Evolutionary conservation across 2,329 filamentous ascomycete genomes (phyloP).

Genomic region (Monilinia laxa): DNA sequence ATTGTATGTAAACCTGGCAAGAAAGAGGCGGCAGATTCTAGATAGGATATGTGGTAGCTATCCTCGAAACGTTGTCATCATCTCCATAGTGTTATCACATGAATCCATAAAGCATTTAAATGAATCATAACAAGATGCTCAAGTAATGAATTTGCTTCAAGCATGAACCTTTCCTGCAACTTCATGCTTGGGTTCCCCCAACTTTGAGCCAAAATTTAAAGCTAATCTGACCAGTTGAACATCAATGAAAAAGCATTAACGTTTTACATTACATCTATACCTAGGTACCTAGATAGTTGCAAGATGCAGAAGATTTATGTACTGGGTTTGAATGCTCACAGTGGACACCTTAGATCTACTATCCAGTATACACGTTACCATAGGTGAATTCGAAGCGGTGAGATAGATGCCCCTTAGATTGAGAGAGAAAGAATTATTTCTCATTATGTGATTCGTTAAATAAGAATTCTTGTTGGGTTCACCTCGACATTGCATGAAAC

Average conservation of each 20-base stretch:
- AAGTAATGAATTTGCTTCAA: background rate
- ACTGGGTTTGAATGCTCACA: background rate
- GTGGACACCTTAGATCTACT: background rate
- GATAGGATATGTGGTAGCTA: background rate
- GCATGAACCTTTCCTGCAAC: background rate
- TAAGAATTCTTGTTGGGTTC: slow-evolving; percentile 9
- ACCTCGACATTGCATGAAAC: background rate
- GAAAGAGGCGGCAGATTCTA: background rate
- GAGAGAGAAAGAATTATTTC: background rate
- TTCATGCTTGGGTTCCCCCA: background rate
- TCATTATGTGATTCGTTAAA: background rate
- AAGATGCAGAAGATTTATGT: background rate
- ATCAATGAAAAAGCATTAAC: background rate
- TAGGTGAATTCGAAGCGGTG: slow-evolving; percentile 18
- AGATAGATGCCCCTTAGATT: slow-evolving; percentile 8
- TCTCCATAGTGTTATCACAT: background rate
- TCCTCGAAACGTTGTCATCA: background rate
- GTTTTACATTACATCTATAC: background rate
- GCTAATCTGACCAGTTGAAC: background rate
- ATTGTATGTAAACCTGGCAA: background rate
- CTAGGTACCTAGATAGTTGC: background rate
- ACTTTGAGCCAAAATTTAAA: background rate
- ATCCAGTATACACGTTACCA: slow-evolving; percentile 16
- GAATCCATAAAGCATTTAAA: background rate
- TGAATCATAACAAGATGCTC: background rate